Evolutionary conservation across 2,329 filamentous ascomycete species (phyloP).

Genomic region (Penicillium sumatraense): DNA sequence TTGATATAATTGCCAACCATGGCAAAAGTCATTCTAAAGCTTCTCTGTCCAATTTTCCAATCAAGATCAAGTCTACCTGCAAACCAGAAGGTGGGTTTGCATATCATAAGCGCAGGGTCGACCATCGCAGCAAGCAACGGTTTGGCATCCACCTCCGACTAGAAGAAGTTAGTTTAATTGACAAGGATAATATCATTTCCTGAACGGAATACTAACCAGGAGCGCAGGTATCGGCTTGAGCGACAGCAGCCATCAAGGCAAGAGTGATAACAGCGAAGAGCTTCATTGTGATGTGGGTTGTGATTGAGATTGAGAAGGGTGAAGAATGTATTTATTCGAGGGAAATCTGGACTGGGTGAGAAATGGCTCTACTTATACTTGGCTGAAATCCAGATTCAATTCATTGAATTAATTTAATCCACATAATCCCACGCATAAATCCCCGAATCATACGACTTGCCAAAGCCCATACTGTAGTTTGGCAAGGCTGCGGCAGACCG

Average conservation of each 20-base stretch:
- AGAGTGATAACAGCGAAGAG: neutral
- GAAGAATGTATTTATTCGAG: neutral
- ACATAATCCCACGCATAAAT: too few relatives aligned
- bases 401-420: too few relatives aligned
- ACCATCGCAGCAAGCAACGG: neutral
- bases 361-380: too few relatives aligned
- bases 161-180: neutral
- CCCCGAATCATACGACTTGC: too few relatives aligned
- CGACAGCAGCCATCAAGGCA: neutral
- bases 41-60: neutral
- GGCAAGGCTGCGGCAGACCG: too few relatives aligned
- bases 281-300: neutral
- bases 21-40: too few relatives aligned
- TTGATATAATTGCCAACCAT: too few relatives aligned
- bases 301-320: neutral
- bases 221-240: neutral
- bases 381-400: too few relatives aligned
- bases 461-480: too few relatives aligned
- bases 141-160: neutral
- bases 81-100: neutral
- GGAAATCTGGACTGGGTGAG: neutral
- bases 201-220: neutral
- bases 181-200: neutral
- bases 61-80: neutral
- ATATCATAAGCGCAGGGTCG: neutral